Evolutionary conservation across 2,329 filamentous ascomycete genomes (phyloP).

Genomic region (Penicillium sumatraense): DNA sequence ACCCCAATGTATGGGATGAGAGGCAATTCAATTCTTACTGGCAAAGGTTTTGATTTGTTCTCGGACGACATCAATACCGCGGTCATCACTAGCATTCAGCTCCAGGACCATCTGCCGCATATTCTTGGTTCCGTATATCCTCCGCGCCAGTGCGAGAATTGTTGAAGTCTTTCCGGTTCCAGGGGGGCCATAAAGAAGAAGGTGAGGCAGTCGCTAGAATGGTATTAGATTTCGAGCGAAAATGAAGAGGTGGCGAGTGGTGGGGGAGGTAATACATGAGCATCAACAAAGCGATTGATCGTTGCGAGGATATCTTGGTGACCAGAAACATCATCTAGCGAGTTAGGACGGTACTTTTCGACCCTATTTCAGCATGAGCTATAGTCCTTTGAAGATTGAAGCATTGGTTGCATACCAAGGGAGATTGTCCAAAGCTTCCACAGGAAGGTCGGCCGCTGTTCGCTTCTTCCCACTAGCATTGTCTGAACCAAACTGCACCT

Average conservation of each 20-base stretch:
- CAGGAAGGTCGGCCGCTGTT: slow-evolving; percentile 87
- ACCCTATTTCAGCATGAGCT: slow-evolving; percentile 66
- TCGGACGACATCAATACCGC: slow-evolving; percentile 95
- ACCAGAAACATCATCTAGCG: slow-evolving; percentile 88
- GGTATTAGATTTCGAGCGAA: neutral
- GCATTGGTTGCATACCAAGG: slow-evolving; percentile 69
- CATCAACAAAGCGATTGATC: slow-evolving; percentile 96
- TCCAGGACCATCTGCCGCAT: slow-evolving; percentile 99
- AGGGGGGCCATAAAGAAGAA: slow-evolving; percentile 93
- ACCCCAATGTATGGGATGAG: neutral
- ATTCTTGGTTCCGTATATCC: slow-evolving; percentile 90
- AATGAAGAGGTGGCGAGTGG: neutral
- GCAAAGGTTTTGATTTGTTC: slow-evolving; percentile 99
- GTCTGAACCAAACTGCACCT: slow-evolving; percentile 72
- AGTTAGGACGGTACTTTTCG: slow-evolving; percentile 92
- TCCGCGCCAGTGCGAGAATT: slow-evolving; percentile 85
- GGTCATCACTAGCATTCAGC: slow-evolving; percentile 94
- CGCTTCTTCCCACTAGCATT: slow-evolving; percentile 77
- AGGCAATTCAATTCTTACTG: too few relatives aligned
- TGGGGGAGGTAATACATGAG: slow-evolving; percentile 64
- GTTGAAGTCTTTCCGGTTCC: slow-evolving; percentile 98
- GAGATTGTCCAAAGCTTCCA: slow-evolving; percentile 90
- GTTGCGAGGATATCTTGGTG: slow-evolving; percentile 97
- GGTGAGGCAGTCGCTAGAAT: slow-evolving; percentile 77
- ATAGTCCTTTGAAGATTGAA: neutral